phyloP scores from a whole-genome alignment of 2,329 filamentous ascomycete genomes.

The Cladosporium sp. region DNA sequence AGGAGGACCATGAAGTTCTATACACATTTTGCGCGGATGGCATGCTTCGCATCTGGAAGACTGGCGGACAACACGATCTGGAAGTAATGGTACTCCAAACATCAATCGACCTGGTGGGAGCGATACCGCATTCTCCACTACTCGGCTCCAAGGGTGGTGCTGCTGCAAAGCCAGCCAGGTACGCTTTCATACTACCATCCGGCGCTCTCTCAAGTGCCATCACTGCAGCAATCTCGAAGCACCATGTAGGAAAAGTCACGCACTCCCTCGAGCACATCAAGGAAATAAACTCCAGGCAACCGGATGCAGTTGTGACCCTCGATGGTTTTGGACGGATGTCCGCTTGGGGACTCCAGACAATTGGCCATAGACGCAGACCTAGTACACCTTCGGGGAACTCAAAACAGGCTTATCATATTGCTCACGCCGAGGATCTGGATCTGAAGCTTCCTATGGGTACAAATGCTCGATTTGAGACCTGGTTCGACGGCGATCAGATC shows the following conservation, averaged over 20 bases:
- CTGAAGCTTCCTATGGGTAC: conserved; percentile 24
- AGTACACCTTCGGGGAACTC: conserved; percentile 33
- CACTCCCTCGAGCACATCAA: conserved; percentile 81
- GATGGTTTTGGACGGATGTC: conserved; percentile 86
- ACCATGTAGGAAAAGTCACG: conserved; percentile 53
- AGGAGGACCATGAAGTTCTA: conserved; percentile 70
- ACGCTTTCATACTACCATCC: conserved; percentile 80
- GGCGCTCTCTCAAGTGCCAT: conserved; percentile 72
- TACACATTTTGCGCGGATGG: conserved; percentile 87
- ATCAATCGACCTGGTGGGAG: conserved; percentile 72
- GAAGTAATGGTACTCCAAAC: conserved; percentile 79
- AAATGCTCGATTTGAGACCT: conserved; percentile 31
- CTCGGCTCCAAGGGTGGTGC: conserved; percentile 36
- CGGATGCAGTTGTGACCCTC: conserved; percentile 84
- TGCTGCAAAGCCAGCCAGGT: conserved; percentile 51
- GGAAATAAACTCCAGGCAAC: conserved; percentile 78
- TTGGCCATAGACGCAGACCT: conserved; percentile 66
- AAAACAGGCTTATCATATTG: conserved; percentile 79
- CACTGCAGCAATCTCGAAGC: conserved; percentile 55
- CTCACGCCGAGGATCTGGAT: conserved; percentile 67
- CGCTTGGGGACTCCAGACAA: conserved; percentile 88
- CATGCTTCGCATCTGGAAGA: conserved; percentile 79
- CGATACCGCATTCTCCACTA: conserved; percentile 53
- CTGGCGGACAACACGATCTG: conserved; percentile 69
- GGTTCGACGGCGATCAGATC: conserved; percentile 35